Percentiles rank a stretch among this genome's conserved stretches.
These are phyloP conservation scores for Beverwykella pulmonaria DNA, from an alignment of 495 filamentous ascomycete genomes.

Conservation along the genomic window DNA sequence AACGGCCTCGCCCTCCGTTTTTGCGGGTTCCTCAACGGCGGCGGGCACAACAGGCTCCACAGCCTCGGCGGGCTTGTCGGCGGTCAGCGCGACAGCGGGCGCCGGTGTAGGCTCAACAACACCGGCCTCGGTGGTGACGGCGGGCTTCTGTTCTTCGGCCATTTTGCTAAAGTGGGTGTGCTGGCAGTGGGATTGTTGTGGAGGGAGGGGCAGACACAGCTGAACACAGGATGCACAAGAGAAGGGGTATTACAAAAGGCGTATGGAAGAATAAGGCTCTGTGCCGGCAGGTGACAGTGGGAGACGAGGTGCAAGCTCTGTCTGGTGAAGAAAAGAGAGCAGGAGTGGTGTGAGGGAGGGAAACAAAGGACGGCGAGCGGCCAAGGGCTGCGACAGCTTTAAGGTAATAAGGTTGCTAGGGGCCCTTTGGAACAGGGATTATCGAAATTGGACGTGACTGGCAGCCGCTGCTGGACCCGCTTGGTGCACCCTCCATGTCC, in stretches of 20 bases:
- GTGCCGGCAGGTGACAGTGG: slow-evolving; percentile 26
- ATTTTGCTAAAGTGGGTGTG: slow-evolving; percentile 14
- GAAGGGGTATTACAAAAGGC: slow-evolving; percentile 33
- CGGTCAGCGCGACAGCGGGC: slow-evolving; percentile 39
- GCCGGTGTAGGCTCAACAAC: slow-evolving; percentile 50
- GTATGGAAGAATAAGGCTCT: slow-evolving; percentile 26
- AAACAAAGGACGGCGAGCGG: slow-evolving; percentile 15
- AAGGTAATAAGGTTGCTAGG: slow-evolving; percentile 22
- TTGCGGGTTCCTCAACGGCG: slow-evolving; percentile 51
- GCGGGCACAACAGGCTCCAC: slow-evolving; percentile 39
- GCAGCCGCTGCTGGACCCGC: slow-evolving; percentile 3
- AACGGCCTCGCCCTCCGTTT: slow-evolving; percentile 51
- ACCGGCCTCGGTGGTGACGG: slow-evolving; percentile 28
- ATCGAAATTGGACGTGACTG: neutral
- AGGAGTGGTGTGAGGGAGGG: slow-evolving; percentile 27
- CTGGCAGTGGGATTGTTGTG: neutral
- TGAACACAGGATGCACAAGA: neutral
- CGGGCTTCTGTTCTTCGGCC: slow-evolving; percentile 36
- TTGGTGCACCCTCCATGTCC: neutral
- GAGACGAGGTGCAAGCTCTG: slow-evolving; percentile 15
- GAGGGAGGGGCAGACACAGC: neutral
- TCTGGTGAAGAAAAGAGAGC: slow-evolving; percentile 5
- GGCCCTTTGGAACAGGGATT: slow-evolving; percentile 2
- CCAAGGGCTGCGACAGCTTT: slow-evolving; percentile 13
- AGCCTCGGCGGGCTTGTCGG: slow-evolving; percentile 52